Base-by-base conservation (phyloP, 2,329 filamentous ascomycete genomes). In the Talaromyces marneffei region DNA sequence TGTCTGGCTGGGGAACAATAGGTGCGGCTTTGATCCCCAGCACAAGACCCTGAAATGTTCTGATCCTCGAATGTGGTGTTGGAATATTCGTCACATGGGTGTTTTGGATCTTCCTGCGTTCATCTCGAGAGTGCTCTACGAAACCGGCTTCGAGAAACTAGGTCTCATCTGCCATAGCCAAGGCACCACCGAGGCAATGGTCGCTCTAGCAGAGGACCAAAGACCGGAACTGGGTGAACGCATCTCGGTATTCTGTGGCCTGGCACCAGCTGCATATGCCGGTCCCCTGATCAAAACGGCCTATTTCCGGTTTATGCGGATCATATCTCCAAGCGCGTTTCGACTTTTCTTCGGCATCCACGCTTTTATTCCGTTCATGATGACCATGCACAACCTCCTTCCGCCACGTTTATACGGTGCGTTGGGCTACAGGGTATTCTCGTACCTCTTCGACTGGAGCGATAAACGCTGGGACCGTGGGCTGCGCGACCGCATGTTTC, bases 1-100 rank as follows among this genome's bases (percentile, higher is more conserved):
- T 72, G 91, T 97, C 40, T 97, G 92, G 92, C 81, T 97, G 16
- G 93, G 93, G 4, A 96, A 96, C 76, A 97, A 96, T 71, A 84
- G 93, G 20, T 96, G 92, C 70, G 92, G 92, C 1, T 91, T 94
- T 74, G 79, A 83, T 0, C 92, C 93, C 0, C 84, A 86, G 65
- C 93, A 97, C 71, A 83, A 82, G 2, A 76, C 87, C 23, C 82
- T 97, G 40, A 76, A 84, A 2, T 86, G 89, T 66, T 78, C 79
- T 2, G 93, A 97, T 70, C 92, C 93, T 1, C 85, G 92, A 31
- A 95, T 97, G 90, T 97, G 93, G 93, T 86, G 87, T 42, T 97
- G 93, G 93, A 96, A 96, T 66, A 95, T 97, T 60, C 85, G 90
- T 0, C 91, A 96, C 70, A 95, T 97, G 89, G 93, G 92, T 3